Evolutionary conservation across 192 early-diverging fungal genomes (phyloP).

Genomic region (Coemansia sp.): DNA sequence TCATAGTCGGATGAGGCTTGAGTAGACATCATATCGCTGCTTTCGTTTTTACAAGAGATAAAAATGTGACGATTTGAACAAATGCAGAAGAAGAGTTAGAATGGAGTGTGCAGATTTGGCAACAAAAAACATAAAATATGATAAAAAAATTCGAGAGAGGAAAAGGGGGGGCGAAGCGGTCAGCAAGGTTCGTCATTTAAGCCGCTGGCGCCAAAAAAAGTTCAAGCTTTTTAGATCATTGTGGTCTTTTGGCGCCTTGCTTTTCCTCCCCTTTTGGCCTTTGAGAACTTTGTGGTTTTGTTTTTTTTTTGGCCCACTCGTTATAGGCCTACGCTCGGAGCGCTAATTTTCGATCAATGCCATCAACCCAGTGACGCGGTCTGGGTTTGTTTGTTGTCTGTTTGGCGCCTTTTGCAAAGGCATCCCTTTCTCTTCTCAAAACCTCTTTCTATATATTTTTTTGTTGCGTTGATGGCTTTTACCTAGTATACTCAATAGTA

Average conservation of each 20-base stretch:
- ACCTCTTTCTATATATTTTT: not conserved
- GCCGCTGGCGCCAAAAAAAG: no score
- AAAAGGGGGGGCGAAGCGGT: not conserved
- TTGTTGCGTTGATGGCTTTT: not conserved
- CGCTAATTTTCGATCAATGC: not conserved
- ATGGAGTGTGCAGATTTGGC: not conserved
- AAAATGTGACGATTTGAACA: not conserved
- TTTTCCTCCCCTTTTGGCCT: not conserved
- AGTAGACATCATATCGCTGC: not conserved
- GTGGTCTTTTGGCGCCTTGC: not conserved
- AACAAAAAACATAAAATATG: not conserved
- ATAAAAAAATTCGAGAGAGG: not conserved
- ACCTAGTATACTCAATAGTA: not conserved
- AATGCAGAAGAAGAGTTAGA: not conserved
- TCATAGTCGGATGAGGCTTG: not conserved
- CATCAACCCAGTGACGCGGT: not conserved
- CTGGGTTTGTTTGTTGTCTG: conserved; percentile 1
- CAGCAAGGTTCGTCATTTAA: not conserved
- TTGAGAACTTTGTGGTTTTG: not conserved
- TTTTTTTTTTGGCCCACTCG: not conserved
- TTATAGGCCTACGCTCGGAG: no score
- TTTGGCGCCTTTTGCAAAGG: not conserved
- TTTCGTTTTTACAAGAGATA: conserved; percentile 1
- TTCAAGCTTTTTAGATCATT: not conserved
- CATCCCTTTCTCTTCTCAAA: not conserved